Conservation (phyloP, 257 asterid genomes). For the Penstemon eatonii region DNA sequence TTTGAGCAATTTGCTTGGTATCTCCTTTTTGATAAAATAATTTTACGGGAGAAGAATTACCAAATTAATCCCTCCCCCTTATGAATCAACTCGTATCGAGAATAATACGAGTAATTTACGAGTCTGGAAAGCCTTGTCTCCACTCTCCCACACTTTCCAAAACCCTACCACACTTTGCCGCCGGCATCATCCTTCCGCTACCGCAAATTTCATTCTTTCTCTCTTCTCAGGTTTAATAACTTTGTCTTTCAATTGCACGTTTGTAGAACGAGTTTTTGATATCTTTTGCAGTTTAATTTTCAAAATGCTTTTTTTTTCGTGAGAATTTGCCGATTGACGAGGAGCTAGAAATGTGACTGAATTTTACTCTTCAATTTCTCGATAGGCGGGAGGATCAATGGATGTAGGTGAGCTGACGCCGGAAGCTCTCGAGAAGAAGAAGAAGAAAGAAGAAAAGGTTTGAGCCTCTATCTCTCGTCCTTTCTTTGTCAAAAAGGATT, state of each 20-base stretch:
- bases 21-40: neutral
- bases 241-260: neutral
- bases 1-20: no score
- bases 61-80: neutral
- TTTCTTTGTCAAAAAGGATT: neutral
- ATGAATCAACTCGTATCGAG: neutral
- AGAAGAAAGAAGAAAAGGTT: conserved; percentile 96
- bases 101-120: neutral
- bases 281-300: neutral
- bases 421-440: conserved; percentile 80
- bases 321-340: neutral
- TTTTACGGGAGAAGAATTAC: neutral
- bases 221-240: neutral
- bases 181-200: neutral
- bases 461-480: neutral
- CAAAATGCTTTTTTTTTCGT: neutral
- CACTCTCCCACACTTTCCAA: conserved; percentile 13
- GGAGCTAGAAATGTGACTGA: neutral
- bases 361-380: neutral
- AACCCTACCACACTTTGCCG: conserved; percentile 23
- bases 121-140: neutral
- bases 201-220: neutral
- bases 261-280: neutral
- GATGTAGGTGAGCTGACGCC: conserved; percentile 58
- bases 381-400: conserved; percentile 39